Percentiles rank a stretch among this genome's conserved stretches.
Conservation (phyloP, 345 rosid species). For the Citrus maxima region DNA sequence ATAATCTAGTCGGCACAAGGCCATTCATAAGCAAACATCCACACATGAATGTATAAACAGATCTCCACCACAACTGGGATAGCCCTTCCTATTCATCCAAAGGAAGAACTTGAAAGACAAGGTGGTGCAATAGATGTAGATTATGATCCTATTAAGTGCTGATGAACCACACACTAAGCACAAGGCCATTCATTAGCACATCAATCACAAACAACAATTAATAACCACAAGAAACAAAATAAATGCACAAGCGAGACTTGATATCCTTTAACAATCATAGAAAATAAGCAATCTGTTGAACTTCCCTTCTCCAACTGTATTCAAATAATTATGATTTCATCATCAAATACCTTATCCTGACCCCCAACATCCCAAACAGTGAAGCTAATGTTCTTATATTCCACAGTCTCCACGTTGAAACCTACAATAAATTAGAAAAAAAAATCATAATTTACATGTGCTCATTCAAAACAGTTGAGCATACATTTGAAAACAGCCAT, state of each 20-base stretch:
- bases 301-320: not conserved
- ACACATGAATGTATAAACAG: not conserved
- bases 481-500: not conserved
- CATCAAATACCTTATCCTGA: slow-evolving; percentile 58
- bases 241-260: not conserved
- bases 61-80: not conserved
- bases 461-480: not conserved
- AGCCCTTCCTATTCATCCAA: not conserved
- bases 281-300: not conserved
- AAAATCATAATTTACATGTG: not conserved
- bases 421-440: slow-evolving; percentile 28
- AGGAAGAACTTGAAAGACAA: slow-evolving; percentile 9
- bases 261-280: not conserved
- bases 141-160: slow-evolving; percentile 24
- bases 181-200: slow-evolving; percentile 25
- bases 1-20: slow-evolving; percentile 14
- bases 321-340: not conserved
- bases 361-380: slow-evolving; percentile 85
- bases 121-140: slow-evolving; percentile 6
- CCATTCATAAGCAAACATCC: slow-evolving; percentile 2
- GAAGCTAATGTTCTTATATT: slow-evolving; percentile 75
- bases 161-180: not conserved
- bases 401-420: slow-evolving; percentile 76
- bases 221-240: not conserved
- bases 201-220: not conserved